Conservation (phyloP, 768 basidiomycete genomes). For the Leccinum obscurum region DNA sequence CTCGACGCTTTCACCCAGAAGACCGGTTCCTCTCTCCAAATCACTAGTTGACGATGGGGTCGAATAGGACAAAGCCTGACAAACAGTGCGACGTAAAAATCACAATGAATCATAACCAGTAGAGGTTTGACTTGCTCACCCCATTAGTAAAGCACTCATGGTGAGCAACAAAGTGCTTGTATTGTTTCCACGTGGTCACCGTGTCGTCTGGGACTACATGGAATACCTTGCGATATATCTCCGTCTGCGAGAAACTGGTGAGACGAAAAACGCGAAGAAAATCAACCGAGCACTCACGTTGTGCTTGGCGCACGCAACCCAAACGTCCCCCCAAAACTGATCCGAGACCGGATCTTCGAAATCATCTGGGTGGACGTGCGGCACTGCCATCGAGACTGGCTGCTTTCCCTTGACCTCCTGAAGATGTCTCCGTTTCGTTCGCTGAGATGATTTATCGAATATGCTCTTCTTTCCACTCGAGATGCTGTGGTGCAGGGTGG, state of each 20-base stretch:
- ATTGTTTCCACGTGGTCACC: conserved; percentile 94
- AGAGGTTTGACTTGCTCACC: conserved; percentile 40
- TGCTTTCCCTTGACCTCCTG: conserved; percentile 52
- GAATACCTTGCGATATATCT: conserved; percentile 95
- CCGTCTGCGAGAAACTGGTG: conserved; percentile 58
- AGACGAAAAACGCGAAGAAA: not conserved
- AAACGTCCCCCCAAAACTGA: conserved; percentile 86
- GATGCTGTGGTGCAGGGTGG: conserved; percentile 45
- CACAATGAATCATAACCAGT: not conserved
- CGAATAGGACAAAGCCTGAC: conserved; percentile 42
- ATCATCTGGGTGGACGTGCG: conserved; percentile 68
- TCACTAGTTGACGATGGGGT: conserved; percentile 50
- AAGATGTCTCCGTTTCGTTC: conserved; percentile 57
- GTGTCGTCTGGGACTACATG: conserved; percentile 91
- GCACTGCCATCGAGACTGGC: conserved; percentile 68
- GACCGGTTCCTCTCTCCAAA: conserved; percentile 43
- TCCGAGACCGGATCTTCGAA: conserved; percentile 91
- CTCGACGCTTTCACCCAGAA: conserved; percentile 20
- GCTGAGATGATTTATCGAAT: conserved; percentile 46
- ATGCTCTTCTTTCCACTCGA: conserved; percentile 50
- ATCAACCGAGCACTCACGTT: conserved; percentile 59
- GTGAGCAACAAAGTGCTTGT: conserved; percentile 77
- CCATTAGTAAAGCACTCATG: conserved; percentile 74
- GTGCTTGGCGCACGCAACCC: conserved; percentile 83
- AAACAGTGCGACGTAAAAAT: conserved; percentile 6